Percentiles rank a stretch among this genome's conserved stretches.
Conservation (phyloP, 2,329 filamentous ascomycete genomes). For the Pseudocercospora pini-densiflorae region DNA sequence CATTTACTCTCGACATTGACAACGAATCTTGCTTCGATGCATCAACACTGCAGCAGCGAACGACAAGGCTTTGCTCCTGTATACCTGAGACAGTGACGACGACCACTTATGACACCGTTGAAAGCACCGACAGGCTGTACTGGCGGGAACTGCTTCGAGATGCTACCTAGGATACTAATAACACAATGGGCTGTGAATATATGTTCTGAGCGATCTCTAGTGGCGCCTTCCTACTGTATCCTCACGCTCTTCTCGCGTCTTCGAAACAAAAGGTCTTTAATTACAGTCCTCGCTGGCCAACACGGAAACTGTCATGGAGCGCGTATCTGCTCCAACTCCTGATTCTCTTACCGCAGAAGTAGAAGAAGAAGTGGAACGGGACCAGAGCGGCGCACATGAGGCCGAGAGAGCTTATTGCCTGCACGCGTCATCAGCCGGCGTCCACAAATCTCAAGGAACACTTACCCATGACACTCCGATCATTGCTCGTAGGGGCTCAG, state of each 20-base stretch:
- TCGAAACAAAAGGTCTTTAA: not conserved
- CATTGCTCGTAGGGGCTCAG: constrained; percentile 12
- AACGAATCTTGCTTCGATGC: too few species aligned
- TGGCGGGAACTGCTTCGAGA: too few species aligned
- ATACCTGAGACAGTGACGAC: too few species aligned
- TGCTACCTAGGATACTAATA: not conserved
- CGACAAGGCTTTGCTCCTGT: too few species aligned
- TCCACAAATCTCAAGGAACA: not conserved
- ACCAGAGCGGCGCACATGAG: constrained; percentile 15
- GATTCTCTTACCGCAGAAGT: constrained; percentile 21
- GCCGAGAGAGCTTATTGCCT: constrained; percentile 14
- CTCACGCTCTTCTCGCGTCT: not conserved
- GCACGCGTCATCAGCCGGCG: not conserved
- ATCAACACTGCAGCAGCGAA: too few species aligned
- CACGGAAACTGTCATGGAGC: constrained; percentile 10
- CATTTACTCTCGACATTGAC: too few species aligned
- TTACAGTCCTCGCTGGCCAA: constrained; percentile 4
- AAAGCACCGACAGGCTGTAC: too few species aligned
- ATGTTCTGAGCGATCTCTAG: not conserved
- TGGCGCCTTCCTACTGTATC: too few species aligned
- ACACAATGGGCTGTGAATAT: too few species aligned
- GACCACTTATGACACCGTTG: too few species aligned
- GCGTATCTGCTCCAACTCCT: constrained; percentile 23
- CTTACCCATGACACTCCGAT: constrained; percentile 17
- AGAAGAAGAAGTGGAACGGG: constrained; percentile 22